Base-by-base conservation (phyloP, 768 basidiomycete genomes). In the Cytidiella melzeri region DNA sequence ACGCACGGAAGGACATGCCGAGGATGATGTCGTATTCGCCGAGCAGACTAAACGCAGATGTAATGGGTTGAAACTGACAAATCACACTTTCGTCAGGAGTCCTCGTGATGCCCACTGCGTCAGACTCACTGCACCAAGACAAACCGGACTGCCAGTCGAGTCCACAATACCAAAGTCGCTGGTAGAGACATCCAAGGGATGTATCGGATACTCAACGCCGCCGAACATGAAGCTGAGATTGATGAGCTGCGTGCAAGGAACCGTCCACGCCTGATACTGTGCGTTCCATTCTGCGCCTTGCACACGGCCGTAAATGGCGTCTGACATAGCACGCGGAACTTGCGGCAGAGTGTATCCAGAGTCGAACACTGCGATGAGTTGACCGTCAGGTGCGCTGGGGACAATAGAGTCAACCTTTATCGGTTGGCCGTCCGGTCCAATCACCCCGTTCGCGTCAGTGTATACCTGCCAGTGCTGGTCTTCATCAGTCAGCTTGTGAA, bases 391-490 rank as follows among this genome's bases (percentile, higher is more conserved):
- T 15, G 83, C 83, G 51, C 73, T 75, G 6, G 83, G 83, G 1
- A 86, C 87, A 52, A 86, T 82, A 4, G 86, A 86, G 12, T 76
- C 66, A 47, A 80, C 65, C 20, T 69, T 53, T 51, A 91, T 82
- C 10, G 76, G 64, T 20, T 76, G 67, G 20, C 87, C 86, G 58
- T 89, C 87, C 0, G 88, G 88, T 5, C 88, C 88, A 54, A 85
- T 81, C 41, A 91, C 77, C 21, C 83, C 86, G 40, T 69, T 66
- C 54, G 75, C 73, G 67, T 90, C 85, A 0, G 83, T 81, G 47
- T 83, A 64, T 11, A 80, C 72, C 57, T 88, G 86, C 87, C 87
- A 91, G 64, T 91, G 88, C 67, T 90, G 88, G 58, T 88, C 84
- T 61, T 74, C 69, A 61, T 77, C 64, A 25, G 84, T 68, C 37